Evolutionary conservation across 2,329 filamentous ascomycete species (phyloP).

Genomic region (Fusarium duplospermum): DNA sequence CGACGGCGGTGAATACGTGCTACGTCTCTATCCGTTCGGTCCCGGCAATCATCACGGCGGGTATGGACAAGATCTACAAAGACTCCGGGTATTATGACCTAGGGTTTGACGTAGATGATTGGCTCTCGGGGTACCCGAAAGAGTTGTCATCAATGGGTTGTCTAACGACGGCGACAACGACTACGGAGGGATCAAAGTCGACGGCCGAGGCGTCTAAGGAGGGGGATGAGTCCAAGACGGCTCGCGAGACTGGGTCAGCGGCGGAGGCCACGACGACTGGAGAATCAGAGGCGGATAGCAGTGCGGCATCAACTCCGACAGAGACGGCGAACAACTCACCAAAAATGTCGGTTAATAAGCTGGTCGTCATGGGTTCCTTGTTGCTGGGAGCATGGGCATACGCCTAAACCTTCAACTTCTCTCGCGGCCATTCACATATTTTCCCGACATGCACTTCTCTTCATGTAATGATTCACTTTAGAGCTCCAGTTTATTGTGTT

Average conservation of each 20-base stretch:
- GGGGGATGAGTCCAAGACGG: neutral
- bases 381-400: slow-evolving; percentile 7
- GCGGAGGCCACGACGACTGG: neutral
- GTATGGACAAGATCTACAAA: neutral
- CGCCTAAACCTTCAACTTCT: neutral
- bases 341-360: neutral
- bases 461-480: neutral
- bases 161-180: neutral
- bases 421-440: neutral
- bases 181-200: neutral
- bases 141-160: neutral
- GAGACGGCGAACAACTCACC: neutral
- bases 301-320: neutral
- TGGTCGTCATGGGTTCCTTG: neutral
- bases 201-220: neutral
- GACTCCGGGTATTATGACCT: neutral
- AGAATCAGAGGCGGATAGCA: neutral
- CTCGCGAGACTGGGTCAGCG: neutral
- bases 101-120: neutral
- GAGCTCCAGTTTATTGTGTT: neutral
- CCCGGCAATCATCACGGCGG: slow-evolving; percentile 10
- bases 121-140: neutral
- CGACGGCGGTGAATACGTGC: slow-evolving; percentile 19
- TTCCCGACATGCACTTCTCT: neutral
- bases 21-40: slow-evolving; percentile 6